Evolutionary conservation across 2,329 filamentous ascomycete genomes (phyloP).

Genomic region (Fusarium buharicum): DNA sequence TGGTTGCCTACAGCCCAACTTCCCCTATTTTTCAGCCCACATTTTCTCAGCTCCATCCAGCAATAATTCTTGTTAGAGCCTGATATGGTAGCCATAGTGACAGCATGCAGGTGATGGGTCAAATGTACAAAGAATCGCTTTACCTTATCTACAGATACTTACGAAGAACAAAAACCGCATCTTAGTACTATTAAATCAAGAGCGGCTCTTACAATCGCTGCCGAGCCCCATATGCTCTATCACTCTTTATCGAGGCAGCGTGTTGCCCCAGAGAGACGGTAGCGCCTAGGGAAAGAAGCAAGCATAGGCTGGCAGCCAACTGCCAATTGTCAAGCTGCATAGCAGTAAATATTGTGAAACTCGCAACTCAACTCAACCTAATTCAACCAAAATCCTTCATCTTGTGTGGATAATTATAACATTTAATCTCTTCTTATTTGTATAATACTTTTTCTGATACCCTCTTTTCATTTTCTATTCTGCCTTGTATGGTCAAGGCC

Average conservation of each 20-base stretch:
- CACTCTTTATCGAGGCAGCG: constrained; percentile 42
- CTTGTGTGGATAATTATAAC: neutral
- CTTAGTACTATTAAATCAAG: neutral
- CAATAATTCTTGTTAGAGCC: constrained; percentile 49
- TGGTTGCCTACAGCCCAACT: constrained; percentile 43
- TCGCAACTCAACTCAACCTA: constrained; percentile 17
- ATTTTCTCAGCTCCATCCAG: constrained; percentile 42
- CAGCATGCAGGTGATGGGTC: neutral
- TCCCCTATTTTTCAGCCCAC: constrained; percentile 36
- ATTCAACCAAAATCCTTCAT: constrained; percentile 6
- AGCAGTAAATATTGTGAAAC: constrained; percentile 27
- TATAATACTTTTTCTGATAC: constrained; percentile 5
- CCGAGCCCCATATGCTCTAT: constrained; percentile 23
- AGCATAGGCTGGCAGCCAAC: constrained; percentile 32
- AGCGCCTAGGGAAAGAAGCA: constrained; percentile 35
- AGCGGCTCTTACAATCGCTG: neutral
- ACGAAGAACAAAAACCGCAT: too few relatives aligned
- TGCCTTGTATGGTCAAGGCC: neutral
- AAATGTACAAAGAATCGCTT: neutral
- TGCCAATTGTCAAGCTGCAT: constrained; percentile 20
- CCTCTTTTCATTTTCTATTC: neutral
- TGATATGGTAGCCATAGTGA: neutral
- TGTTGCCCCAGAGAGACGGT: constrained; percentile 45
- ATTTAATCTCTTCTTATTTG: neutral
- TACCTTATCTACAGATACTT: rapidly evolving